Evolutionary conservation across 768 basidiomycete species (phyloP), one percentile per base, ranked within the genome.

Genomic region (Mycena belliarum): DNA sequence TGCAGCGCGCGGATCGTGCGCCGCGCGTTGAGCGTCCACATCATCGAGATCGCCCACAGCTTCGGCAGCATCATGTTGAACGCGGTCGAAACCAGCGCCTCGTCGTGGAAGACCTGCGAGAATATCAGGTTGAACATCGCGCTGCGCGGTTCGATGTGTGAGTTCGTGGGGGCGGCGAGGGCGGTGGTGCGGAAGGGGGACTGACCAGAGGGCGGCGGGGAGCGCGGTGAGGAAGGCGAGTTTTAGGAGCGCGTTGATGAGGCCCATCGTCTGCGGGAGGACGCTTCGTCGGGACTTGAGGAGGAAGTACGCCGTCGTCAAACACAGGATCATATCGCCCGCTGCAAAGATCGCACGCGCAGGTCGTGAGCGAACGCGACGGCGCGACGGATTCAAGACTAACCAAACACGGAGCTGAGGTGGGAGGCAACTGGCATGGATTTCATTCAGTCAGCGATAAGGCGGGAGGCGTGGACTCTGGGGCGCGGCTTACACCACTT

Each of bases 121-220:
- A 58, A 58, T 16, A 52, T 38, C 6, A 58, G 49, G 45, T 58
- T 58, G 32, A 57, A 45, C 49, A 57, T 42, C 16, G 55, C 55
- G 29, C 55, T 57, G 40, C n/a, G n/a, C n/a, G n/a, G n/a, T n/a
- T n/a, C n/a, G n/a, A n/a, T n/a, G n/a, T n/a, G n/a, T n/a, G n/a
- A n/a, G n/a, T n/a, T n/a, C n/a, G n/a, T n/a, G n/a, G n/a, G n/a
- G n/a, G n/a, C 40, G 18, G 35, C 15, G 3, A 6, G 26, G 21
- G 18, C n/a, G 14, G 28, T 14, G 28, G 14, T 23, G 24, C 48
- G 37, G 21, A 26, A n/a, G 6, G 5, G 11, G n/a, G 15, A 43
- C 64, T n/a, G 52, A 74, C 72, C 73, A 75, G 26, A 75, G 15
- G 18, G 71, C 66, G 40, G 73, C 72, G 14, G 73, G 72, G 25